Percentiles rank a stretch among this genome's conserved stretches.
Conservation (phyloP, 2,329 filamentous ascomycete genomes). For the Penicillium sp. region DNA sequence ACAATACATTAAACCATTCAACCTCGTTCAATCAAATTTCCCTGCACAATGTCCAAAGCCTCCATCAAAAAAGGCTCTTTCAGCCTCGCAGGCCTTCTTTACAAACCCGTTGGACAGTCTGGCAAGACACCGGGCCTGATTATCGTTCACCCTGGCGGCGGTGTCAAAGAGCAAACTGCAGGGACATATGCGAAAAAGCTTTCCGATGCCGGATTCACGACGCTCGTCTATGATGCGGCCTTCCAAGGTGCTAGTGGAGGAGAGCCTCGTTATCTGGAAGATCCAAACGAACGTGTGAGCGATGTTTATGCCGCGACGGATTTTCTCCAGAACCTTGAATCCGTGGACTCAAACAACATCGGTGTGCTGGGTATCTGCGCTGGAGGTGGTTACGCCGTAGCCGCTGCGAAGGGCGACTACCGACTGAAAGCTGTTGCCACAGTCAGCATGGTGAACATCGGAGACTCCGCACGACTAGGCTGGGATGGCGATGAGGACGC, state of each 20-base stretch:
- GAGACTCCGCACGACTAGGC: slow-evolving; percentile 29
- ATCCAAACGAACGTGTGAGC: slow-evolving; percentile 39
- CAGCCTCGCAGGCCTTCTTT: too few relatives aligned
- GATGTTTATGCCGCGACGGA: slow-evolving; percentile 39
- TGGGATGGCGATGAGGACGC: slow-evolving; percentile 3
- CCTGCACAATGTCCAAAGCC: too few relatives aligned
- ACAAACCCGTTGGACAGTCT: too few relatives aligned
- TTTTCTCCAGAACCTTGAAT: slow-evolving; percentile 24
- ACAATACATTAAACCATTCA: too few relatives aligned
- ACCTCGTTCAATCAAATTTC: too few relatives aligned
- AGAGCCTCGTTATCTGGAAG: slow-evolving; percentile 39
- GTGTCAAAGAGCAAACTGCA: slow-evolving; percentile 35
- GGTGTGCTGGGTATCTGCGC: slow-evolving; percentile 44
- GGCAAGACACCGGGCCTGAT: too few relatives aligned
- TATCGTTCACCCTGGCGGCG: too few relatives aligned
- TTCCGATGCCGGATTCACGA: slow-evolving; percentile 33
- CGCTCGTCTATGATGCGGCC: slow-evolving; percentile 40
- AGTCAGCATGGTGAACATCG: slow-evolving; percentile 32
- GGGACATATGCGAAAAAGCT: slow-evolving; percentile 34
- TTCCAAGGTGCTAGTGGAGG: slow-evolving; percentile 42
- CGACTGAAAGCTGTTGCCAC: slow-evolving; percentile 44
- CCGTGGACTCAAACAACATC: slow-evolving; percentile 37
- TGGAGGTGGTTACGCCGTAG: slow-evolving; percentile 36
- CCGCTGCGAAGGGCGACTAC: slow-evolving; percentile 37
- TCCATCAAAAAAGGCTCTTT: too few relatives aligned